Base-by-base conservation (phyloP, 306 rosid species). In the Malus sylvestris region DNA sequence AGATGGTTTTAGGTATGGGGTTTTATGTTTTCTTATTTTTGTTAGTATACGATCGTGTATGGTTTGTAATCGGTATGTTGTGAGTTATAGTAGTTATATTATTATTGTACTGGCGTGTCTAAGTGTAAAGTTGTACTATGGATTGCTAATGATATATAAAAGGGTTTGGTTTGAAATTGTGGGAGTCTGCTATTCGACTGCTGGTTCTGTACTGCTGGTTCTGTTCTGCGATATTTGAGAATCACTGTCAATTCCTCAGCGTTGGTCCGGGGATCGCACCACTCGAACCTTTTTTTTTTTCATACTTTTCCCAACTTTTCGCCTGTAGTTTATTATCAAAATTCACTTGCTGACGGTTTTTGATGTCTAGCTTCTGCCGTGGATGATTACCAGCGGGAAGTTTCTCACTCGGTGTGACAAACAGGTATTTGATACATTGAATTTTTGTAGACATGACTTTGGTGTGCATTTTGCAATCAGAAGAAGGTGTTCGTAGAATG, bases 11-110 rank as follows among this genome's bases (percentile, higher is more conserved):
- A 81, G 81, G 85, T 72, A 58, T 67, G 71, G 83, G 77, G 73
- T 76, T 81, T 78, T 75, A 57, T 81, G 68, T 89, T 73, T 78
- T 85, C 84, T 80, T 71, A 46, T 81, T 55, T 71, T 42, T 68
- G 78, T 67, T 67, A 76, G 76, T 82, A 10, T 79, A 53, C 83
- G 63, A 35, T 78, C 84, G 25, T 83, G 77, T 86, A 76, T 84
- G 83, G 75, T 42, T 78, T 79, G 80, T 84, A 83, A 79, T 75
- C 65, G 73, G 78, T 68, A 57, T 87, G 80, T 61, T 63, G 75
- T 76, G 81, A 77, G 84, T 77, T 72, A 63, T 65, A 57, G 72
- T 76, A 77, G 45, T 74, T 49, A 8, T 67, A 66, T 22, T 61
- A 16, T 55, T 77, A 19, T 33, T 62, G 32, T 27, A 68, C 15